phyloP scores from a whole-genome alignment of 2,329 filamentous ascomycete species.

The Exophiala sp. region DNA sequence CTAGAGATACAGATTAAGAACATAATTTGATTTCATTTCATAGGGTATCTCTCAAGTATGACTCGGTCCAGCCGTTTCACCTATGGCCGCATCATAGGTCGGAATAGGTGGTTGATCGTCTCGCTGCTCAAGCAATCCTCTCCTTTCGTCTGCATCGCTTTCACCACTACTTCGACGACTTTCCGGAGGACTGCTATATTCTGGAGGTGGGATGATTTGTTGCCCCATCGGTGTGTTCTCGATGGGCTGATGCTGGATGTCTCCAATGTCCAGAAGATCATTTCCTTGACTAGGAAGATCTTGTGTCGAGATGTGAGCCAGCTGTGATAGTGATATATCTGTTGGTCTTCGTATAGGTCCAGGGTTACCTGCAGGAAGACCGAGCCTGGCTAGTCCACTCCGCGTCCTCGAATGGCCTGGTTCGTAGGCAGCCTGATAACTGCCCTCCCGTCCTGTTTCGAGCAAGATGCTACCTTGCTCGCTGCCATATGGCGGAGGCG shows the following conservation, averaged over 20 bases:
- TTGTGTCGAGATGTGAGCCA: conserved; percentile 66
- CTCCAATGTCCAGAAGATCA: conserved; percentile 56
- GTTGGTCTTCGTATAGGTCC: conserved; percentile 88
- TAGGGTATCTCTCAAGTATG: conserved; percentile 27
- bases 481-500: conserved; percentile 92
- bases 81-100: conserved; percentile 73
- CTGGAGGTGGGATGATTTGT: conserved; percentile 63
- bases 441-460: conserved; percentile 69
- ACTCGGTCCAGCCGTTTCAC: conserved; percentile 31
- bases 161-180: conserved; percentile 58
- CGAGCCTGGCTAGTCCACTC: conserved; percentile 74
- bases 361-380: conserved; percentile 68
- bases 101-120: conserved; percentile 68
- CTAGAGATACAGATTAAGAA: background rate
- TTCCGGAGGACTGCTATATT: conserved; percentile 59
- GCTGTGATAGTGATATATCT: conserved; percentile 88
- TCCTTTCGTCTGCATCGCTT: conserved; percentile 49
- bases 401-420: conserved; percentile 69
- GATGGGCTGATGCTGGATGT: conserved; percentile 27
- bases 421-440: conserved; percentile 44
- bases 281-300: conserved; percentile 59
- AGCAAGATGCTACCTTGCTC: conserved; percentile 95
- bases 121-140: conserved; percentile 41
- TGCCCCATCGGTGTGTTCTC: conserved; percentile 48
- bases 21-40: conserved; percentile 20